Percentiles rank a stretch among this genome's conserved stretches.
Conservation (phyloP, 1,284 basidiomycete species). For the Sphagnurus paluster region DNA sequence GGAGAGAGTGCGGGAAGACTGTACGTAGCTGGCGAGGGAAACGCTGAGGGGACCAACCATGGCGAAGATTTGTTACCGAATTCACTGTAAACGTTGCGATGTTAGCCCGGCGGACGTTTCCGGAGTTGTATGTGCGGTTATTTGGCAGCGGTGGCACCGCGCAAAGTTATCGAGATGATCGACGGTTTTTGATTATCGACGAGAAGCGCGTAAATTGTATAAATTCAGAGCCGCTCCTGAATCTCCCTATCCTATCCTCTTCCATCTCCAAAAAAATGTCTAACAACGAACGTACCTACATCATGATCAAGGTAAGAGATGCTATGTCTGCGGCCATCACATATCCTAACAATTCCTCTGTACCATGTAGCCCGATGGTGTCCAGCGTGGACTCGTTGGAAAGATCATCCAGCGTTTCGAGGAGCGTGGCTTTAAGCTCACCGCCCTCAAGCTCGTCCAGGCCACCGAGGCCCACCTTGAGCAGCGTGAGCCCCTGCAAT, state of each 20-base stretch:
- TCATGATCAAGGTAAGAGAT: slow-evolving; percentile 79
- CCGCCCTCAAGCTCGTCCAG: slow-evolving; percentile 85
- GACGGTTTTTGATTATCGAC: slow-evolving; percentile 24
- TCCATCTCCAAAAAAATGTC: slow-evolving; percentile 51
- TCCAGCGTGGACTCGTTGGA: slow-evolving; percentile 93
- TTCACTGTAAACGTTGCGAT: slow-evolving; percentile 16
- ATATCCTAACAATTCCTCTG: slow-evolving; percentile 8
- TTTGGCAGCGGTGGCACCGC: slow-evolving; percentile 30
- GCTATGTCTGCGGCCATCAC: background rate
- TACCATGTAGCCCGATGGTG: slow-evolving; percentile 83
- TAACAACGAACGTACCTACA: slow-evolving; percentile 76
- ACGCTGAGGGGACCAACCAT: slow-evolving; percentile 71
- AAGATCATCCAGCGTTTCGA: slow-evolving; percentile 94
- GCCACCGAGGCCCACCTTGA: slow-evolving; percentile 83
- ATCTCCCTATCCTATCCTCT: slow-evolving; percentile 32
- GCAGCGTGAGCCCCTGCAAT: slow-evolving; percentile 54
- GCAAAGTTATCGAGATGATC: slow-evolving; percentile 30
- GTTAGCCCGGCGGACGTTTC: slow-evolving; percentile 30
- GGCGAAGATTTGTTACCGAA: slow-evolving; percentile 15
- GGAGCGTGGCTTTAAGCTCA: slow-evolving; percentile 93
- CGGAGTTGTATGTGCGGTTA: slow-evolving; percentile 33
- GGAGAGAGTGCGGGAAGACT: slow-evolving; percentile 66
- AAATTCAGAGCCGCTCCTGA: slow-evolving; percentile 25
- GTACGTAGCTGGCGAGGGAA: slow-evolving; percentile 80
- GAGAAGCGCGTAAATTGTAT: slow-evolving; percentile 23